A percentile compares a stretch with the other conserved stretches of the same genome.
These are phyloP conservation scores for Trametes cinnabarina DNA, from an alignment of 768 basidiomycete species.

Conservation along the genomic window DNA sequence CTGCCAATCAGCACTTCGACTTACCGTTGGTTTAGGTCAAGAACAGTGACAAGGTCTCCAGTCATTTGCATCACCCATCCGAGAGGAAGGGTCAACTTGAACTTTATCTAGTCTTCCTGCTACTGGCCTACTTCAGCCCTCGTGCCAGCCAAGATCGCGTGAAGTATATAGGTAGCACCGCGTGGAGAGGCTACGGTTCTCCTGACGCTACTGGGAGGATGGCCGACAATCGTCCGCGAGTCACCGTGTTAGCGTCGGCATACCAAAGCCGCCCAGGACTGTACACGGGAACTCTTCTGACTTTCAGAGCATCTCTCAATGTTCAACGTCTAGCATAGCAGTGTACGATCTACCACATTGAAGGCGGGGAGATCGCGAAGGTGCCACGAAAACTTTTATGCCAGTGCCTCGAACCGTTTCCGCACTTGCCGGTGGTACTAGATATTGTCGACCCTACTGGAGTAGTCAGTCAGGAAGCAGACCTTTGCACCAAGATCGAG, in stretches of 20 bases:
- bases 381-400: slow-evolving; percentile 5
- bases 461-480: no score
- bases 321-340: no score
- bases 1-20: no score
- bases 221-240: slow-evolving; percentile 12
- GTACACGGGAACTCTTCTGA: background rate
- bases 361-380: slow-evolving; percentile 7
- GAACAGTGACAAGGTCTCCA: no score
- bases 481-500: no score
- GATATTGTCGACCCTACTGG: no score
- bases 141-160: background rate
- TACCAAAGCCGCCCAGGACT: slow-evolving; percentile 1
- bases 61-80: background rate
- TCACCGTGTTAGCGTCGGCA: background rate
- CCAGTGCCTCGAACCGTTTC: no score
- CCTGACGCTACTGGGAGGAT: background rate
- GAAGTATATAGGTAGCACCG: no score
- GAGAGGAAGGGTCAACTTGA: background rate
- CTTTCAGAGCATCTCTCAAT: slow-evolving; percentile 1
- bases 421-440: no score
- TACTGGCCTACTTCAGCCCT: background rate
- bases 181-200: background rate
- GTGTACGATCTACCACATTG: no score
- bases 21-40: no score
- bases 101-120: background rate